Evolutionary conservation across 2,329 filamentous ascomycete species (phyloP), one percentile per base, ranked within the genome.

Genomic region (Xylariaceae sp.): DNA sequence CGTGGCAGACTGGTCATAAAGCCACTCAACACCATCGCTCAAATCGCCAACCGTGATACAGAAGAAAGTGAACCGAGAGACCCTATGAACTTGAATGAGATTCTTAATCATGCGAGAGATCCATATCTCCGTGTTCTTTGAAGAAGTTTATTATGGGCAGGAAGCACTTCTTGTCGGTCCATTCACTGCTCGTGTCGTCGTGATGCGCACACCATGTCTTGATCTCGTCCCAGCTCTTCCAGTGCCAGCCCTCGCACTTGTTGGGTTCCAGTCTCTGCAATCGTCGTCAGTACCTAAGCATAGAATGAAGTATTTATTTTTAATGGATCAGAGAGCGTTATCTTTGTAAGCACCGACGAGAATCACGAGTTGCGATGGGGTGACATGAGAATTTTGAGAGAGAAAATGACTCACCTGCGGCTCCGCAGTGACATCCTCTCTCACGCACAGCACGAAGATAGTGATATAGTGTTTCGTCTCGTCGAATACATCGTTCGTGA

Each of bases 381-480:
- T 18, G 47, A 5, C 6, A 18, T 49, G 5, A 4, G 10, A 49
- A 49, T 18, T 10, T 30, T 30, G 2, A 49, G 15, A 49, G 17
- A 42, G 37, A 23, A 18, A 49, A 49, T 8, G 8, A 49, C 78
- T 67, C 60, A 88, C 86, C 76, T 79, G 57, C 0, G 87, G 81
- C 63, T 82, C 71, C 30, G 78, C 77, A 0, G 67, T 64, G 13
- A 78, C 74, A 30, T 83, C 78, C 0, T 74, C 68, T 65, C 83
- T 74, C 50, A 72, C 73, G 48, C 82, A 84, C 0, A 76, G 74
- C 62, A 90, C 82, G 65, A 89, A 92, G 2, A 91, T 71, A 0
- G 89, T 92, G 54, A 91, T 78, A 68, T 92, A 93, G 69, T 93
- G 89, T 72, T 86, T 89, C 0, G 73, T 73, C n/a, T 81, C 53